Percentiles rank a stretch among this genome's conserved stretches.
Conservation (phyloP, 306 rosid genomes). For the Pterocarpus macrocarpus region DNA sequence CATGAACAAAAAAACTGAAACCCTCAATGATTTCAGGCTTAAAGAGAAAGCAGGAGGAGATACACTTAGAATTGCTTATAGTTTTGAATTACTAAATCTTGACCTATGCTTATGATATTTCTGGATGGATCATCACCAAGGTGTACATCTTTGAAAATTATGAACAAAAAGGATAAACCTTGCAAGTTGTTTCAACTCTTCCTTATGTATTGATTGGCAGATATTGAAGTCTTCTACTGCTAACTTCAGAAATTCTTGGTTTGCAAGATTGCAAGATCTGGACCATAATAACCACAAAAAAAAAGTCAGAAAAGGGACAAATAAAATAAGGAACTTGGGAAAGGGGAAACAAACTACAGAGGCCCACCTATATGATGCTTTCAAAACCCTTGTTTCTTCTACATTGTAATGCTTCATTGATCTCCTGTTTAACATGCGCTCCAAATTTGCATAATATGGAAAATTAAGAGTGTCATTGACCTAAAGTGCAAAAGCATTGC, state of each 20-base stretch:
- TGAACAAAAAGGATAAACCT: slow-evolving; percentile 53
- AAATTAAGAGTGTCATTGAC: slow-evolving; percentile 66
- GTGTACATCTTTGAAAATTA: slow-evolving; percentile 12
- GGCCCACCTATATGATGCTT: slow-evolving; percentile 71
- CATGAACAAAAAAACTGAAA: slow-evolving; percentile 23
- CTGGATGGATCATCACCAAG: background rate
- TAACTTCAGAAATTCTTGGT: slow-evolving; percentile 69
- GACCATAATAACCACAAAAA: slow-evolving; percentile 16
- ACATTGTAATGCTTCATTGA: slow-evolving; percentile 65
- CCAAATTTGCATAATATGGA: slow-evolving; percentile 68
- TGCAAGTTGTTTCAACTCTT: slow-evolving; percentile 69
- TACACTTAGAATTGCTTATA: slow-evolving; percentile 1
- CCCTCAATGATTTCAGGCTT: slow-evolving; percentile 25
- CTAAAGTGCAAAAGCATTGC: slow-evolving; percentile 51
- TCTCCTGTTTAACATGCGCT: slow-evolving; percentile 66
- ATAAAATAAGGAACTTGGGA: background rate
- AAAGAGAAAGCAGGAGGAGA: slow-evolving; percentile 12
- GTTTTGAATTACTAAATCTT: background rate
- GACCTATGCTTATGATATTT: slow-evolving; percentile 17
- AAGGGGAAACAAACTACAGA: slow-evolving; percentile 24
- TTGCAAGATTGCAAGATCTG: slow-evolving; percentile 73
- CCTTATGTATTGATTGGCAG: slow-evolving; percentile 68
- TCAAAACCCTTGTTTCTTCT: slow-evolving; percentile 66
- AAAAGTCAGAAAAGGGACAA: background rate
- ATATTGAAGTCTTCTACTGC: slow-evolving; percentile 86